Evolutionary conservation across 1,284 basidiomycete species (phyloP), one percentile per base, ranked within the genome.

Genomic region (Sporisorium iseilematis-ciliati): DNA sequence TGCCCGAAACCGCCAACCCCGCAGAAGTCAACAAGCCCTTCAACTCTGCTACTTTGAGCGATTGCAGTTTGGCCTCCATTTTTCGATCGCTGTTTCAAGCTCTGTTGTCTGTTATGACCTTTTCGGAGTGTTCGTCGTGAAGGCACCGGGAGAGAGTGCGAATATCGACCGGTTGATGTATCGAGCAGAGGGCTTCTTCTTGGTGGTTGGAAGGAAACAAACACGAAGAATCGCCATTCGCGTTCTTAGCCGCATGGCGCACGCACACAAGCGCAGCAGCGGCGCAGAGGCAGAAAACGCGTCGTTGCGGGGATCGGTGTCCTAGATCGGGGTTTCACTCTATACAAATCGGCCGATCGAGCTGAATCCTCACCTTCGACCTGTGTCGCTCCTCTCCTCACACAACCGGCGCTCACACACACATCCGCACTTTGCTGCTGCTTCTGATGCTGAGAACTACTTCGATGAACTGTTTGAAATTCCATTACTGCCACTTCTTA

Each of bases 31-130:
- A 57, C 33, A 84, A 50, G 29, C 59, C 62, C 63, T 84, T 84
- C 35, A 84, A 61, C 51, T 84, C 82, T 7, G 80, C 46, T 20
- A 82, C 82, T 57, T 80, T 82, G 55, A 83, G 71, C 40, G 80
- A 61, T 42, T 77, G 70, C 35, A 83, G 64, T 41, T 83, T 75
- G 5, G 77, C 51, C 63, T 83, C 81, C 81, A 82, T 82, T 18
- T 23, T 60, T 21, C 11, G n/a, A n/a, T n/a, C 14, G 2, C 20
- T 21, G 12, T 11, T n/a, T 40, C 21, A 16, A 48, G 16, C 7
- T 5, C 3, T 7, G 7, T 48, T 16, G 18, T 16, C 26, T 29
- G 26, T 26, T 46, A 25, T 25, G 2, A 18, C 25, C n/a, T n/a
- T 4, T 26, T 46, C 23, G 4, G 14, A 26, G 35, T 14, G 35